These are phyloP conservation scores for Leccinum arenicola DNA, from an alignment of 768 basidiomycete genomes.

Conservation along the genomic window DNA sequence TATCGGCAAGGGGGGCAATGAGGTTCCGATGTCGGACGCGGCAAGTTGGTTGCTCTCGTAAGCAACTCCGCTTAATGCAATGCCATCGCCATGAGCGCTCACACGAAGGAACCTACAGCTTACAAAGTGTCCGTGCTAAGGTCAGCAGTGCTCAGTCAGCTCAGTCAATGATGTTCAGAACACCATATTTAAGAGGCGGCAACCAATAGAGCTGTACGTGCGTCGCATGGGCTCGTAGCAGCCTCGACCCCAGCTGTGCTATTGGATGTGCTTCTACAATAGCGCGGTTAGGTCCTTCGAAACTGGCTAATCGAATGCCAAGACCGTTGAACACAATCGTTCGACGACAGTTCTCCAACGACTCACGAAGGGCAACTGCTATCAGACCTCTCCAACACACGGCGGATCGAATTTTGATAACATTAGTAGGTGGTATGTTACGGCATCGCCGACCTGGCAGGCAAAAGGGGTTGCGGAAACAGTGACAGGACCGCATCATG, in stretches of 20 bases:
- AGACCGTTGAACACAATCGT: neutral
- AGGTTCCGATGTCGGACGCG: neutral
- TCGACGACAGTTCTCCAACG: neutral
- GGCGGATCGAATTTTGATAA: neutral
- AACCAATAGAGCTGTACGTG: neutral
- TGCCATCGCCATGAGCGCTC: no score
- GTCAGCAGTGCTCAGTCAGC: neutral
- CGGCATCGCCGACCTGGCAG: neutral
- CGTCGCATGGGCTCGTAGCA: neutral
- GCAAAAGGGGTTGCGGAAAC: neutral
- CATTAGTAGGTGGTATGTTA: neutral
- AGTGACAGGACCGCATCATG: neutral
- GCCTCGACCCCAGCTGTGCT: neutral
- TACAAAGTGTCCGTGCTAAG: neutral
- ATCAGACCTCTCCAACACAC: neutral
- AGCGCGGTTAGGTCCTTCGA: neutral
- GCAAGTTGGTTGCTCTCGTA: neutral
- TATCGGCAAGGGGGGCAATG: neutral
- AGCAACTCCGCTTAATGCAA: neutral
- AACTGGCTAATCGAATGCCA: neutral
- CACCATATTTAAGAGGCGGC: neutral
- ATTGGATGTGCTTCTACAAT: neutral
- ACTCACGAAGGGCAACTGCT: neutral
- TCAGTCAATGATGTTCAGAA: neutral
- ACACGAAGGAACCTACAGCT: neutral